These are phyloP conservation scores for Lipomyces yamanashiensis DNA, from an alignment of 805 yeast genomes.

Conservation along the genomic window DNA sequence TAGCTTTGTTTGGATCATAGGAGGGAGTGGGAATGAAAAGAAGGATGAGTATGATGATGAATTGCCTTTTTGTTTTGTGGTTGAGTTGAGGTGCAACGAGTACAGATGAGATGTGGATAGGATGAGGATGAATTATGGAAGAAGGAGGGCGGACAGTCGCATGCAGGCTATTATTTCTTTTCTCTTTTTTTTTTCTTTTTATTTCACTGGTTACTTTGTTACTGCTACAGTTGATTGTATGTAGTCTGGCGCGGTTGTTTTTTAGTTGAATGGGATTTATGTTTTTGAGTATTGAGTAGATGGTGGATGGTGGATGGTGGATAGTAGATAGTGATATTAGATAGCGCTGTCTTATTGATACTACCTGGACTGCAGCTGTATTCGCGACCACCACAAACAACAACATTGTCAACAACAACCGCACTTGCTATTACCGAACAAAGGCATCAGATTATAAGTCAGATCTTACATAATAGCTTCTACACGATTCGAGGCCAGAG, in stretches of 20 bases:
- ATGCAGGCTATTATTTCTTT: not conserved
- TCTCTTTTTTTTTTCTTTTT: constrained; percentile 1
- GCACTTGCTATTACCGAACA: not conserved
- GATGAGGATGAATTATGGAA: not conserved
- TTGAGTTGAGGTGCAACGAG: no score
- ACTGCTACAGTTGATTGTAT: not conserved
- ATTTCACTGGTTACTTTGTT: not conserved
- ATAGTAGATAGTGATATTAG: no score
- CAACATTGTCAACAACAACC: no score
- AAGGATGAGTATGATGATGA: no score
- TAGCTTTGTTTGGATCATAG: not conserved
- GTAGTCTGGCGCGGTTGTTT: not conserved
- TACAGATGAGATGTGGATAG: no score
- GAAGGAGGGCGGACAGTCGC: not conserved
- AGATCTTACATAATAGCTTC: not conserved
- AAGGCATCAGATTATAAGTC: not conserved
- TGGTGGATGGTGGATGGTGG: not conserved
- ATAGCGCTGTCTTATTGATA: no score
- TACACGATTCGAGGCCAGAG: constrained; percentile 3
- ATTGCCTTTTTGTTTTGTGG: not conserved
- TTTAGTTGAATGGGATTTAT: not conserved
- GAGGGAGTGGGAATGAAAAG: no score
- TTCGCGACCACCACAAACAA: no score
- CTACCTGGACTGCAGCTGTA: no score
- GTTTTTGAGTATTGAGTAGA: not conserved